phyloP scores from a whole-genome alignment of 1,139 yeast species.

The Taiozyma onychis region DNA sequence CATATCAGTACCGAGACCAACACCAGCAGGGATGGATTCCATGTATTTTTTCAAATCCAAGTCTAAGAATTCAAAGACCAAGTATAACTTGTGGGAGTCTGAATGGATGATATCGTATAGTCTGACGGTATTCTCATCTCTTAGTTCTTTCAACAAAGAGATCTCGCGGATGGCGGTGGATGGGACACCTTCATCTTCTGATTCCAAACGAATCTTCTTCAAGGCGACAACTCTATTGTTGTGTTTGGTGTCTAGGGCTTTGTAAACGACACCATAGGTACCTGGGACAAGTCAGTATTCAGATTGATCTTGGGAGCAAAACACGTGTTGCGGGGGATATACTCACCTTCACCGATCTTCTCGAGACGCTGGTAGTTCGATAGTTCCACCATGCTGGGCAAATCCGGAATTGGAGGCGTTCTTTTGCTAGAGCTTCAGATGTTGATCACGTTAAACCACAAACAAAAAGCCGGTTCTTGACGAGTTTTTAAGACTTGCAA shows the following conservation, averaged over 20 bases:
- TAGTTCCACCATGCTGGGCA: conserved; percentile 65
- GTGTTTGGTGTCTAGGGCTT: conserved; percentile 85
- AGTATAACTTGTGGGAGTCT: conserved; percentile 89
- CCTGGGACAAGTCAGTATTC: conserved; percentile 31
- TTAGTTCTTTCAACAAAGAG: conserved; percentile 85
- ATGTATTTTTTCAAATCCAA: conserved; percentile 93
- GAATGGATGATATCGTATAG: conserved; percentile 93
- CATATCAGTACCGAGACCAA: conserved; percentile 84
- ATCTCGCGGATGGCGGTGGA: conserved; percentile 97
- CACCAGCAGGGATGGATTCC: conserved; percentile 93
- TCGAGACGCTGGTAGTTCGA: conserved; percentile 91
- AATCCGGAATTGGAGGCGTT: background rate
- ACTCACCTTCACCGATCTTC: conserved; percentile 88
- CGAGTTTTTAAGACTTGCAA: background rate
- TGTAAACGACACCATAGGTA: conserved; percentile 97
- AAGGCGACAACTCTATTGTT: conserved; percentile 90
- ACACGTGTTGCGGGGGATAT: background rate
- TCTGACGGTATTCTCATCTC: conserved; percentile 88
- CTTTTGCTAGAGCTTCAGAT: background rate
- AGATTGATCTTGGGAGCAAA: background rate
- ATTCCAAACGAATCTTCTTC: conserved; percentile 90
- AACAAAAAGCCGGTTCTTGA: background rate
- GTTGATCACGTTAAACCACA: background rate
- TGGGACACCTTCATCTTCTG: conserved; percentile 98
- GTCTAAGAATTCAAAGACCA: conserved; percentile 91